These are phyloP conservation scores for Hermanozyma aechmeae DNA, from an alignment of 805 yeast species.

Conservation along the genomic window DNA sequence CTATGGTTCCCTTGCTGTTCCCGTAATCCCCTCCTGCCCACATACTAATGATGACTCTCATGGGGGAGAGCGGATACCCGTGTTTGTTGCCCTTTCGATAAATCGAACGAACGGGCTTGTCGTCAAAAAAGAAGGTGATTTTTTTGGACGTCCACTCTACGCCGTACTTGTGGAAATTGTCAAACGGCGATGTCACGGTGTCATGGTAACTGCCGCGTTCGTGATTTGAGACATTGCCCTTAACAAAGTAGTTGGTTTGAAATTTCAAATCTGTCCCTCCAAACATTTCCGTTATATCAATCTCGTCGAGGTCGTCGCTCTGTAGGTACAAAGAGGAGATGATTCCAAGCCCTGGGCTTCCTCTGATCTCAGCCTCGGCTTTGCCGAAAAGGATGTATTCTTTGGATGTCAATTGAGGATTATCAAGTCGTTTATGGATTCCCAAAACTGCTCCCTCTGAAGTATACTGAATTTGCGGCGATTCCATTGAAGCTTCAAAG, in stretches of 20 bases:
- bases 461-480: neutral
- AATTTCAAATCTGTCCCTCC: slow-evolving; percentile 23
- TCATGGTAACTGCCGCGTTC: slow-evolving; percentile 27
- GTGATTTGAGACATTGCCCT: slow-evolving; percentile 27
- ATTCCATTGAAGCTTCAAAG: neutral
- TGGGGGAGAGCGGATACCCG: slow-evolving; percentile 29
- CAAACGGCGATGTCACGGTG: slow-evolving; percentile 14
- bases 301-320: slow-evolving; percentile 34
- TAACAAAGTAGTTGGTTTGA: slow-evolving; percentile 31
- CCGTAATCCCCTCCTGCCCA: slow-evolving; percentile 34
- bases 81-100: slow-evolving; percentile 8
- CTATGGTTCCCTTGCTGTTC: slow-evolving; percentile 20
- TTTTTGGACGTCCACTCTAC: slow-evolving; percentile 27
- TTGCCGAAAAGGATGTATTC: slow-evolving; percentile 26
- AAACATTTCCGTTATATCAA: slow-evolving; percentile 30
- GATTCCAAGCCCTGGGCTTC: slow-evolving; percentile 25
- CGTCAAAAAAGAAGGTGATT: slow-evolving; percentile 23
- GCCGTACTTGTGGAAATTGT: slow-evolving; percentile 18
- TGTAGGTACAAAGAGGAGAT: slow-evolving; percentile 33
- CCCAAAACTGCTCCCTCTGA: slow-evolving; percentile 4
- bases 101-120: slow-evolving; percentile 15
- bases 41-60: slow-evolving; percentile 24
- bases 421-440: slow-evolving; percentile 13
- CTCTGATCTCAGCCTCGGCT: slow-evolving; percentile 26
- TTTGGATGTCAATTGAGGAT: slow-evolving; percentile 21